Conservation (phyloP, 2,329 filamentous ascomycete species). For the Fusarium odoratissimum region DNA sequence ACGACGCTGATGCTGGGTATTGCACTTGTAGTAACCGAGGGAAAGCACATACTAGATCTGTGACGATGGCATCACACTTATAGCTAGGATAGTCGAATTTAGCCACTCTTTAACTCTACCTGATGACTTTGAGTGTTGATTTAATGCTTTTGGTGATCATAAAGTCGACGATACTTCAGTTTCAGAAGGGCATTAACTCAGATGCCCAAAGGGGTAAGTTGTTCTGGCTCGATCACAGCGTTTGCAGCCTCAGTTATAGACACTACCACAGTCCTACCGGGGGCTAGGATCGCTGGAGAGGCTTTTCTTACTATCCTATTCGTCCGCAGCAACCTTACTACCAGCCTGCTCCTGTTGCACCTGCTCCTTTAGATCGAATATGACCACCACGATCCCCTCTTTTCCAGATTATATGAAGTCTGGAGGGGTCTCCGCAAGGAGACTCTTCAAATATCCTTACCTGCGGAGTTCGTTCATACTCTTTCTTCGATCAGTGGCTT, state of each 20-base stretch:
- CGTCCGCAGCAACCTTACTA: neutral
- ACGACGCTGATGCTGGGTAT: accelerated
- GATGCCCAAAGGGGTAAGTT: neutral
- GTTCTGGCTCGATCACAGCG: neutral
- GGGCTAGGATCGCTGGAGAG: neutral
- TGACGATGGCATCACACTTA: neutral
- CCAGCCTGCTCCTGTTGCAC: too few relatives aligned
- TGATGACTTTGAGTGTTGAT: accelerated
- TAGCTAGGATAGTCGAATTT: neutral
- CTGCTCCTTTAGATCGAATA: too few relatives aligned
- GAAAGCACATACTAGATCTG: neutral
- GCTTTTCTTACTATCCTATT: neutral
- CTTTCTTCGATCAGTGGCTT: too few relatives aligned
- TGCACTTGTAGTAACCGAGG: accelerated
- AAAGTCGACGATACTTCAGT: neutral
- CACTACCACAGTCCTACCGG: neutral
- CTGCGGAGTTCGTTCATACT: too few relatives aligned
- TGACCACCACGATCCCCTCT: too few relatives aligned
- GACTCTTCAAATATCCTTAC: too few relatives aligned
- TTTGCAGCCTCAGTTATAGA: neutral
- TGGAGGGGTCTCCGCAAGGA: too few relatives aligned
- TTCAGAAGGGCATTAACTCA: neutral
- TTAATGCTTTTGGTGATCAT: neutral
- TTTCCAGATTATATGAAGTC: neutral
- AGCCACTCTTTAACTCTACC: accelerated